These are phyloP conservation scores for Citrullus mucosospermus DNA, from an alignment of 306 rosid genomes.

Conservation along the genomic window DNA sequence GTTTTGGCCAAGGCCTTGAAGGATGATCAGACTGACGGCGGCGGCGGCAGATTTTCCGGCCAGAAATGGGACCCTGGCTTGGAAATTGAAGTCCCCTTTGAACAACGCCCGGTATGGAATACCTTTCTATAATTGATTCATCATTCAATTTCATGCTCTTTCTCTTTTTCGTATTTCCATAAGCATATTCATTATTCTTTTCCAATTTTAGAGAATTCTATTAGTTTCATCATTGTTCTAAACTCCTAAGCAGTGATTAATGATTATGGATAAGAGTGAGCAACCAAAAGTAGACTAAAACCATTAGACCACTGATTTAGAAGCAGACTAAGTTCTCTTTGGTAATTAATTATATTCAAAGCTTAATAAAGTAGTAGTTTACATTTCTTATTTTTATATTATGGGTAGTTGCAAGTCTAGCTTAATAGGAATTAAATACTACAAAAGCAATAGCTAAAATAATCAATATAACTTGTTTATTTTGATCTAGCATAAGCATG, in stretches of 20 bases:
- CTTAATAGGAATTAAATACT: neutral
- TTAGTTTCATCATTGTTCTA: neutral
- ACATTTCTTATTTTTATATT: neutral
- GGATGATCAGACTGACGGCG: constrained; percentile 56
- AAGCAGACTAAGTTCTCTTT: neutral
- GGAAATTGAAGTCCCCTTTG: constrained; percentile 87
- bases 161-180: neutral
- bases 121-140: neutral
- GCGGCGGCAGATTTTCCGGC: constrained; percentile 52
- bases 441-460: neutral
- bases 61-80: constrained; percentile 79
- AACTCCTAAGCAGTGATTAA: neutral
- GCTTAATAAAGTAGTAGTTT: neutral
- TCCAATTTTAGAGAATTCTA: neutral
- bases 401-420: neutral
- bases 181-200: neutral
- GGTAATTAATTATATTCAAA: neutral
- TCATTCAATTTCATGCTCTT: neutral
- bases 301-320: neutral
- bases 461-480: neutral
- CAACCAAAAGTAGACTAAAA: neutral
- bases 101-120: constrained; percentile 78
- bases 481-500: neutral
- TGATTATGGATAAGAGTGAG: neutral
- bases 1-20: constrained; percentile 46